Percentiles rank a stretch among this genome's conserved stretches.
Conservation (phyloP, 371 early-diverging fungal species). For the Fennellomyces sp. region DNA sequence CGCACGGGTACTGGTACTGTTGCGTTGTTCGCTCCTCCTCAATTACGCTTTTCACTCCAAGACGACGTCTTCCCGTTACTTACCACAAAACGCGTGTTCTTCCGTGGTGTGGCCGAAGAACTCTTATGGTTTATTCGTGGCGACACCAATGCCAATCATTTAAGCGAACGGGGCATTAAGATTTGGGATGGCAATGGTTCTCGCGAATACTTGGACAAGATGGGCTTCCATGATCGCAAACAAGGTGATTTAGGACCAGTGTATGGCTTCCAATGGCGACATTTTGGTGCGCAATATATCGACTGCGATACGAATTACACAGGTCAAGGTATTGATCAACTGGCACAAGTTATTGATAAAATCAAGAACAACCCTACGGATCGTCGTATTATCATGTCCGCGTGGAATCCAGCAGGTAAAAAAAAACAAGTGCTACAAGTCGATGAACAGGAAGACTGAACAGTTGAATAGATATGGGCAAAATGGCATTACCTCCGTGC, state of each 20-base stretch:
- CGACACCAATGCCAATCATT: conserved; percentile 85
- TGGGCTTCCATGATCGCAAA: conserved; percentile 80
- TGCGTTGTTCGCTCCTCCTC: conserved; percentile 93
- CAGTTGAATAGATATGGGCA: conserved; percentile 61
- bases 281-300: conserved; percentile 97
- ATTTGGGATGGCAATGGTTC: conserved; percentile 99
- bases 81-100: conserved; percentile 96
- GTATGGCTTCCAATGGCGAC: conserved; percentile 99
- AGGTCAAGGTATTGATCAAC: conserved; percentile 96
- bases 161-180: conserved; percentile 85
- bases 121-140: conserved; percentile 98
- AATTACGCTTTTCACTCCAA: conserved; percentile 87
- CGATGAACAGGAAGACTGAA: background rate
- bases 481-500: conserved; percentile 97
- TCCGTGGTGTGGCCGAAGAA: conserved; percentile 95
- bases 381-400: conserved; percentile 92
- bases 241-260: conserved; percentile 99
- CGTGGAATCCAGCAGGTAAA: conserved; percentile 99
- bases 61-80: conserved; percentile 89
- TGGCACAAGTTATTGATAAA: conserved; percentile 88
- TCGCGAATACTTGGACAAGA: conserved; percentile 87
- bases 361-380: conserved; percentile 88
- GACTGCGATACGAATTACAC: conserved; percentile 91
- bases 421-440: background rate
- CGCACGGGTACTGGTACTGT: conserved; percentile 98